A percentile compares a stretch with the other conserved stretches of the same genome.
These are phyloP conservation scores for Eragrostis tef DNA, from an alignment of 202 grass and related monocot species.

Conservation along the genomic window DNA sequence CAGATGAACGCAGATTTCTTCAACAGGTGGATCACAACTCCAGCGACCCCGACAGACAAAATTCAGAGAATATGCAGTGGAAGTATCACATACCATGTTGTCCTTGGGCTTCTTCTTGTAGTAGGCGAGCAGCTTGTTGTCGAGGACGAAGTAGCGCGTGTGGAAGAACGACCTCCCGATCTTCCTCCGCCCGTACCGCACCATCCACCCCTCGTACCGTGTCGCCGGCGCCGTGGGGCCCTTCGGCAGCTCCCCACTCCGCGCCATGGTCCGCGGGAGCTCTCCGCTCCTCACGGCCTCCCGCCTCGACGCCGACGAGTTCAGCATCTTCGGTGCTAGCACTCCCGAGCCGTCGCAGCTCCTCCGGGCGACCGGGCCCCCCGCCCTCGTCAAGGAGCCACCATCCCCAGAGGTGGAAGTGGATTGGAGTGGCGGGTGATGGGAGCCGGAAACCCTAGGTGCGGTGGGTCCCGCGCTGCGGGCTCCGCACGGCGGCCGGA, in stretches of 20 bases:
- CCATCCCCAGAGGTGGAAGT: background rate
- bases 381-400: constrained; percentile 34
- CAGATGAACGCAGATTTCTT: background rate
- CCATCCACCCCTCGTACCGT: constrained; percentile 78
- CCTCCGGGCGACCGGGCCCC: background rate
- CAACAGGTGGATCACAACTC: background rate
- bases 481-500: background rate
- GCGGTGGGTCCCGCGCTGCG: no score
- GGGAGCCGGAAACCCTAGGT: background rate
- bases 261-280: constrained; percentile 29
- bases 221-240: constrained; percentile 18
- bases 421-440: background rate
- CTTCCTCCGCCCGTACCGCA: constrained; percentile 79
- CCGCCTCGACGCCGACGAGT: constrained; percentile 42
- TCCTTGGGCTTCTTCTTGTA: constrained; percentile 89
- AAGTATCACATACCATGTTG: constrained; percentile 58
- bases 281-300: constrained; percentile 42
- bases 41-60: background rate
- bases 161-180: constrained; percentile 82
- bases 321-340: constrained; percentile 23
- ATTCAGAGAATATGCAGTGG: background rate
- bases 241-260: constrained; percentile 47
- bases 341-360: background rate
- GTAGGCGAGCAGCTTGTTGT: constrained; percentile 67
- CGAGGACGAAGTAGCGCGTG: constrained; percentile 85